Evolutionary conservation across 1,139 yeast genomes (phyloP).

Genomic region (Blastobotrys petasosporus): DNA sequence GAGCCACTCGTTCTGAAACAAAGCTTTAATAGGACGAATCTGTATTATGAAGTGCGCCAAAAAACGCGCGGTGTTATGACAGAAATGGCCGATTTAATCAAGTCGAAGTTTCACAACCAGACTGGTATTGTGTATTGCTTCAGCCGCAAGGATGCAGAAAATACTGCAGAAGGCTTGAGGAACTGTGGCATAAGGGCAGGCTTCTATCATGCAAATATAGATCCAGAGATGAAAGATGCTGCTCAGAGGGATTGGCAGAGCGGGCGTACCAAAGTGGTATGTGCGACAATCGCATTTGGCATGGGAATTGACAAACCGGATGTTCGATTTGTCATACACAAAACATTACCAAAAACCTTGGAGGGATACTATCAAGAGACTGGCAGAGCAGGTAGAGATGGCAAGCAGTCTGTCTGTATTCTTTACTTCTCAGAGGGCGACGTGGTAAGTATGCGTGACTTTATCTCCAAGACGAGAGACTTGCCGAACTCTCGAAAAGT

Average conservation of each 20-base stretch:
- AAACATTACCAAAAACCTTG: constrained; percentile 80
- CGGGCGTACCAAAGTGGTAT: constrained; percentile 64
- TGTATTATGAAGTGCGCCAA: constrained; percentile 68
- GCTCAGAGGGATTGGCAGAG: constrained; percentile 82
- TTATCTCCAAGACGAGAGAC: constrained; percentile 73
- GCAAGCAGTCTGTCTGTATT: constrained; percentile 70
- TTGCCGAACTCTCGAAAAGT: constrained; percentile 61
- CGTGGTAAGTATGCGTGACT: constrained; percentile 50
- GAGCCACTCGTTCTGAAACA: constrained; percentile 51
- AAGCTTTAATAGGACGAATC: constrained; percentile 84
- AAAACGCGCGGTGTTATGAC: constrained; percentile 52
- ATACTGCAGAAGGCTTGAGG: constrained; percentile 57
- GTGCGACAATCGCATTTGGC: constrained; percentile 97
- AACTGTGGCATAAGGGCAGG: constrained; percentile 60
- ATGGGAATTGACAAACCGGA: constrained; percentile 98
- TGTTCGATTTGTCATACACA: constrained; percentile 85
- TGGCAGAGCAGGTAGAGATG: constrained; percentile 99
- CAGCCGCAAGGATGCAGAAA: constrained; percentile 84
- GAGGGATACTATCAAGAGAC: constrained; percentile 98
- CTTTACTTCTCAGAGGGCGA: constrained; percentile 77
- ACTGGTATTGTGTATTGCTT: constrained; percentile 94
- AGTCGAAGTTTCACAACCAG: constrained; percentile 45
- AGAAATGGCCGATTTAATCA: constrained; percentile 55
- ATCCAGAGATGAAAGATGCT: constrained; percentile 60
- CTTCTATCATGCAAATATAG: constrained; percentile 92